Base-by-base conservation (phyloP, 768 basidiomycete species). In the Lepiota venenata region DNA sequence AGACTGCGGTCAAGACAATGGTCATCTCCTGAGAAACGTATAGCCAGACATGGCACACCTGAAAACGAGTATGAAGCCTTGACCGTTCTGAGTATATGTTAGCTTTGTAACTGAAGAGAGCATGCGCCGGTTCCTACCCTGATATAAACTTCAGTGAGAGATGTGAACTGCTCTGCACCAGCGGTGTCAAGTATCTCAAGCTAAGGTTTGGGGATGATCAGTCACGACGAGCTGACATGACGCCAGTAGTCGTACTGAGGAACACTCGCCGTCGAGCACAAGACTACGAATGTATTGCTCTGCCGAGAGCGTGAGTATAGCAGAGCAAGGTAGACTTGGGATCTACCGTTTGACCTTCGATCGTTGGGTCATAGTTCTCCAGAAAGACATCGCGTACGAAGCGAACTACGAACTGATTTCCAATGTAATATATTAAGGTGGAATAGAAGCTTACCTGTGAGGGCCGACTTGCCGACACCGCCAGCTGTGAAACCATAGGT, bases 391-490 rank as follows among this genome's bases (percentile, higher is more conserved):
- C 81, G 59, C 79, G 78, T 44, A 90, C 82, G 66, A 87, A 91
- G 55, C 88, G 81, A 61, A 90, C 84, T 79, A 56, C 18, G 7
- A 60, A 15, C 58, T 40, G 53, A 27, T 29, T 48, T 47, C 18
- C 44, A 37, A 12, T 48, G 45, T 18, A 22, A 20, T 47, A 40
- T 18, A 20, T 18, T 47, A 29, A 22, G 14, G 27, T 46, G 38
- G 38, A 10, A 36, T 21, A 27, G 12, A 16, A 12, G 55, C 61
- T 48, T 58, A 76, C 80, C 77, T 64, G 89, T 91, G 32, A 93
- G 75, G 11, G 91, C 89, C 21, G 90, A 92, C 70, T 93, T 93
- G 45, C 91, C 91, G 50, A 93, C 91, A 20, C 91, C 91, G 63
- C 91, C 91, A 64, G 90, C 90, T 91, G 60, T 46, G 54, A 50